Conservation (phyloP, 352 stramenopile species). For the Globisporangium camurandrum region DNA sequence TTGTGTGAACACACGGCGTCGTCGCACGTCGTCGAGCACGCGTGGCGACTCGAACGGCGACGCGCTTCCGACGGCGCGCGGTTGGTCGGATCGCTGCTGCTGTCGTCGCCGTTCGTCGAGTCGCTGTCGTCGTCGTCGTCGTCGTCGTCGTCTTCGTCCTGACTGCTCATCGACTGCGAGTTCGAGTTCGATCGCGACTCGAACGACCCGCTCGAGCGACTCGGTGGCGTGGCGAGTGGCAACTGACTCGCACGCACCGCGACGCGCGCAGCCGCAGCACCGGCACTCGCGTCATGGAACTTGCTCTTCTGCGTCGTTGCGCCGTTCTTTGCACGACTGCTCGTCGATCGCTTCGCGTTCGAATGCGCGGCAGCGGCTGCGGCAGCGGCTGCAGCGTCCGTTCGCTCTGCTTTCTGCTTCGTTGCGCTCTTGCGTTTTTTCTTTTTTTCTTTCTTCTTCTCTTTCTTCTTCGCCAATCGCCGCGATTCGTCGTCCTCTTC, state of each 20-base stretch:
- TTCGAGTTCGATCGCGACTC: slow-evolving; percentile 35
- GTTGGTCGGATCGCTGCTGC: slow-evolving; percentile 16
- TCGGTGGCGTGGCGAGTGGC: slow-evolving; percentile 10
- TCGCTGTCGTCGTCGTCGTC: not conserved
- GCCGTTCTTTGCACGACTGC: too few species aligned
- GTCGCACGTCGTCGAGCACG: slow-evolving; percentile 46
- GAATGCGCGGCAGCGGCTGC: slow-evolving; percentile 9
- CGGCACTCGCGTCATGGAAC: too few species aligned
- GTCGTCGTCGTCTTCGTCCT: not conserved
- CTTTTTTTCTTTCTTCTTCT: slow-evolving; percentile 87
- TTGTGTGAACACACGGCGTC: slow-evolving; percentile 39
- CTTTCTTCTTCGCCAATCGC: slow-evolving; percentile 76
- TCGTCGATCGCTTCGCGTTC: too few species aligned
- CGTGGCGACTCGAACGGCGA: slow-evolving; percentile 28
- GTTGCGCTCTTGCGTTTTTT: slow-evolving; percentile 80
- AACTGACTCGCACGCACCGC: slow-evolving; percentile 19
- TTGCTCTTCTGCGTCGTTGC: too few species aligned
- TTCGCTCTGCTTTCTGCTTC: slow-evolving; percentile 49
- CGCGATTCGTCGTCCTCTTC: slow-evolving; percentile 79
- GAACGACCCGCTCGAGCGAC: slow-evolving; percentile 19
- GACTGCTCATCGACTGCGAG: slow-evolving; percentile 20
- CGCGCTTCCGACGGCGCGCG: slow-evolving; percentile 30
- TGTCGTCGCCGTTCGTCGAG: slow-evolving; percentile 13
- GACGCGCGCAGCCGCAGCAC: too few species aligned
- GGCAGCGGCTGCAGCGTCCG: slow-evolving; percentile 28